Evolutionary conservation across 2,329 filamentous ascomycete species (phyloP).

Genomic region (Botrytis sinoallii): DNA sequence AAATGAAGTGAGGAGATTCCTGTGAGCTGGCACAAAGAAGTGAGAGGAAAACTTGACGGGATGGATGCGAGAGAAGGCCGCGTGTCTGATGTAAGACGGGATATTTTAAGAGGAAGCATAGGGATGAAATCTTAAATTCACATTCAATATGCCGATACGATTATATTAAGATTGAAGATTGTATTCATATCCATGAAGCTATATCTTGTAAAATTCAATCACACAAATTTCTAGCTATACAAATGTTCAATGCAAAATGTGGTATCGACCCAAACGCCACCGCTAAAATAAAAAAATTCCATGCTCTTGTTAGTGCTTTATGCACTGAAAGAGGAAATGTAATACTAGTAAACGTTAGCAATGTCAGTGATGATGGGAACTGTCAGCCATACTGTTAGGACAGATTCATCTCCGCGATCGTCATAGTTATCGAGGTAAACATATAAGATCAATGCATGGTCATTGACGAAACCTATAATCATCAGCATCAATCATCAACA

Average conservation of each 20-base stretch:
- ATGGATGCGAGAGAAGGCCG: background rate
- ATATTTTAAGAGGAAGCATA: too few relatives aligned
- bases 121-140: background rate
- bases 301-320: constrained; percentile 21
- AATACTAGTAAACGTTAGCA: constrained; percentile 45
- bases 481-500: constrained; percentile 25
- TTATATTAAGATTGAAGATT: background rate
- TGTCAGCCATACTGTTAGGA: constrained; percentile 62
- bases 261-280: constrained; percentile 27
- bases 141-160: background rate
- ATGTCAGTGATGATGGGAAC: background rate
- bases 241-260: background rate
- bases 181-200: background rate
- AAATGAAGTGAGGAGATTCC: too few relatives aligned
- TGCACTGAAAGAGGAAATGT: constrained; percentile 54
- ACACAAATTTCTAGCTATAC: background rate
- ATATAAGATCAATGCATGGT: constrained; percentile 77
- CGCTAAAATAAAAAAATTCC: constrained; percentile 23
- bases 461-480: constrained; percentile 64
- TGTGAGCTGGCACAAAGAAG: too few relatives aligned
- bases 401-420: constrained; percentile 63
- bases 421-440: constrained; percentile 75
- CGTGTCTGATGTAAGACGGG: background rate
- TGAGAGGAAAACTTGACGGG: too few relatives aligned
- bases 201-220: background rate